Evolutionary conservation across 2,329 filamentous ascomycete genomes (phyloP), one percentile per base, ranked within the genome.

Genomic region (Stagonosporopsis vannaccii): DNA sequence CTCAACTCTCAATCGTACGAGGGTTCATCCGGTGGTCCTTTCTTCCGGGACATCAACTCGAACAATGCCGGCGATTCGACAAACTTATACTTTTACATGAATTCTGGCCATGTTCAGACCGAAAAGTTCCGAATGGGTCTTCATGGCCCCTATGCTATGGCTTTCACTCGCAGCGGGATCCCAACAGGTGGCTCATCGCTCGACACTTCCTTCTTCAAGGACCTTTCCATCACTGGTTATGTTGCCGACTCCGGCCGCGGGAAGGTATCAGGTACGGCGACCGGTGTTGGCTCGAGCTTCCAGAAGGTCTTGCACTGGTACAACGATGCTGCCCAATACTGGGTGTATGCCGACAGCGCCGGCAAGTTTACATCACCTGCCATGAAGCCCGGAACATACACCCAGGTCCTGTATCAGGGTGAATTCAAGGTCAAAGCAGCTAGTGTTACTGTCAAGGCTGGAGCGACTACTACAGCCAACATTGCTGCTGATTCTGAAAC

Each of bases 381-480:
- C 52, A 89, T 90, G 87, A 87, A 86, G 65, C 84, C 86, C 0
- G 87, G 87, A 26, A 87, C 84, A 0, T 89, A 89, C 75, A 88
- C 84, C n/a, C 87, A 88, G 81, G 82, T 87, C 4, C 80, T 89
- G 33, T 87, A 87, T 73, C 84, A 85, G 62, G 81, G 78, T 17
- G 85, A 87, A 69, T 82, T 82, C 67, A 78, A 81, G 58, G 83
- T 87, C 8, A 83, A 82, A 4, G 78, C 79, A 2, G 73, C 77
- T 22, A 77, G 74, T 32, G 71, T 75, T 15, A 67, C 49, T 0
- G 83, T 87, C 36, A 77, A 75, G 2, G 81, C 82, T 1, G 84
- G 84, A 4, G 71, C 73, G 28, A 78, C 79, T 1, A 79, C 79
- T 0, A 80, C 77, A 3, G 78, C 79, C 45, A 80, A 82, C 66